Base-by-base conservation (phyloP, 2,329 filamentous ascomycete genomes). In the Ophiostoma ulmi region DNA sequence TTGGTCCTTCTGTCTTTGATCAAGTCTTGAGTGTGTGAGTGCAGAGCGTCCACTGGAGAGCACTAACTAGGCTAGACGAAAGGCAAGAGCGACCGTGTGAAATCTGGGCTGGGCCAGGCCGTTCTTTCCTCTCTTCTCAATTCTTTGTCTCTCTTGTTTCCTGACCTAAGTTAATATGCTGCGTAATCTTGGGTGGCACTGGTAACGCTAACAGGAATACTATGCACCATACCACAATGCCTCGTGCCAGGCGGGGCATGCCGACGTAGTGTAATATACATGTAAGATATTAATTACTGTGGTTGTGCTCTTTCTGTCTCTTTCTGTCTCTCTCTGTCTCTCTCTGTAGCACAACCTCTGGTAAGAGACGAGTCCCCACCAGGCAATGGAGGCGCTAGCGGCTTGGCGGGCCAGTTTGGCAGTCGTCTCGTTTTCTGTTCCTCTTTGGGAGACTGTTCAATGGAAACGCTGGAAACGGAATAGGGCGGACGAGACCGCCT, bases 101-200 rank as follows among this genome's bases (percentile, higher is more conserved):
- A 44, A 48, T 48, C 17, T n/a, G 44, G 17, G 1, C 17, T 48
- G 44, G 44, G 61, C 61, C n/a, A 6, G 61, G 61, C 31, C 61
- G 61, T n/a, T 64, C 61, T 38, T 64, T 64, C 31, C 58, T n/a
- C 20, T 20, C 22, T 10, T 58, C 2, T 22, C 31, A 3, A 31
- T 31, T 3, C 31, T 31, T 31, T 31, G 31, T 20, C 17, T 38
- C 20, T 1, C 26, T 36, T 11, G 3, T 31, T 20, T 14, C 14
- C 7, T 22, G 38, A 35, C 14, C 61, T 44, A 67, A 44, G n/a
- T n/a, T n/a, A n/a, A 44, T 68, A 67, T 35, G 66, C 66, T 70
- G 66, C 69, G 66, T 70, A 52, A 70, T 31, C 22, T 26, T 58
- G 52, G 52, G 52, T 58, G 52, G 52, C 52, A 58, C 52, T 58